Evolutionary conservation across 1,284 basidiomycete genomes (phyloP).

Genomic region (Lentinus polychrous): DNA sequence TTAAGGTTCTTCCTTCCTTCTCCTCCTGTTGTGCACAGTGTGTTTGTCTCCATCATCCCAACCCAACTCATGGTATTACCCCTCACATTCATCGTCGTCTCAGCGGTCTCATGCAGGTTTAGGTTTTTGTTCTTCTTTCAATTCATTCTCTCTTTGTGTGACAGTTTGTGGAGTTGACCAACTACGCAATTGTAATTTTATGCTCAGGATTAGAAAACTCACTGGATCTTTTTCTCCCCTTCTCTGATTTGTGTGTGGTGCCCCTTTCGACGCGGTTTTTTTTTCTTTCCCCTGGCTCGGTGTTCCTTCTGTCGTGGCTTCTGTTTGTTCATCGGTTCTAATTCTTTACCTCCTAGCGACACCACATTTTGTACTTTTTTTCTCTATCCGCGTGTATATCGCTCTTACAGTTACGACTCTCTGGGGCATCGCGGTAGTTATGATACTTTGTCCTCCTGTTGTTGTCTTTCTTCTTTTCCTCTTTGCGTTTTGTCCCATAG

Average conservation of each 20-base stretch:
- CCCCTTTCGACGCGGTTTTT: neutral
- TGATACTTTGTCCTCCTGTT: slow-evolving; percentile 4
- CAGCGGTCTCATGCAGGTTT: too few relatives aligned
- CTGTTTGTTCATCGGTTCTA: too few relatives aligned
- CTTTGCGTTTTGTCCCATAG: slow-evolving; percentile 1
- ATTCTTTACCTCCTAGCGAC: neutral
- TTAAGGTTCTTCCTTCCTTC: neutral
- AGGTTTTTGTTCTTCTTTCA: neutral
- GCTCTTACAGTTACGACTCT: too few relatives aligned
- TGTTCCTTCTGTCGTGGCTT: neutral
- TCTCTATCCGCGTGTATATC: too few relatives aligned
- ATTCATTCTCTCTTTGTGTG: slow-evolving; percentile 5
- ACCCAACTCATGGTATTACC: neutral
- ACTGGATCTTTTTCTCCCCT: slow-evolving; percentile 18
- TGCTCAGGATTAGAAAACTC: slow-evolving; percentile 26
- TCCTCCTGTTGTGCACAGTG: slow-evolving; percentile 4
- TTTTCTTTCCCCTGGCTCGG: neutral
- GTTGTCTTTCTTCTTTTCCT: slow-evolving; percentile 10
- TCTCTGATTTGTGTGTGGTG: slow-evolving; percentile 9
- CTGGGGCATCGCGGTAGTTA: slow-evolving; percentile 13
- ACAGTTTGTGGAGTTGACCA: slow-evolving; percentile 14
- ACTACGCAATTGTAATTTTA: slow-evolving; percentile 25
- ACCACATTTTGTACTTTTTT: too few relatives aligned
- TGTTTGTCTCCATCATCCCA: slow-evolving; percentile 4
- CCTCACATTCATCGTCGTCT: too few relatives aligned